Conservation (phyloP, 2,329 filamentous ascomycete species). For the Ceratocystiopsis sp. region DNA sequence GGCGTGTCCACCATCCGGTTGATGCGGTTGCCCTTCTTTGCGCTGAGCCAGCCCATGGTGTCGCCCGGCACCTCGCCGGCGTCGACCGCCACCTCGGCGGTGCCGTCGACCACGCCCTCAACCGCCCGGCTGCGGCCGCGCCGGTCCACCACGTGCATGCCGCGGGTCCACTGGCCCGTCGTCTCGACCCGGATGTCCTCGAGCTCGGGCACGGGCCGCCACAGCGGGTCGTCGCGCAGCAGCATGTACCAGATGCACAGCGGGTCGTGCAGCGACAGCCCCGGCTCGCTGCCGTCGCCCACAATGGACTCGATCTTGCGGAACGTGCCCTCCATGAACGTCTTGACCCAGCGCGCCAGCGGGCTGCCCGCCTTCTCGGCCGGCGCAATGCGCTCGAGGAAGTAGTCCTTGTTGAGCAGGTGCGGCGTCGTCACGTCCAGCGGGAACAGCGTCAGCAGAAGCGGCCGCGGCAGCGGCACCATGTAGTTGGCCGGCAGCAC, state of each 20-base stretch:
- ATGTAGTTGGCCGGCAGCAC: constrained; percentile 30
- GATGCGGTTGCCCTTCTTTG: constrained; percentile 60
- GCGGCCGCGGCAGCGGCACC: constrained; percentile 34
- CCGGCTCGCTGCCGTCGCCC: constrained; percentile 37
- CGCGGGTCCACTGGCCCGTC: constrained; percentile 81
- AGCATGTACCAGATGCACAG: constrained; percentile 66
- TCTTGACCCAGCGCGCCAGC: constrained; percentile 54
- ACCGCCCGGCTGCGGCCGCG: constrained; percentile 40
- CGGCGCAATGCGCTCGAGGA: constrained; percentile 36
- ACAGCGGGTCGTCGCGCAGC: constrained; percentile 38
- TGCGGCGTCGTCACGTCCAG: constrained; percentile 64
- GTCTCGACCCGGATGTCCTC: constrained; percentile 88
- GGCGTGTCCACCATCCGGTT: constrained; percentile 55
- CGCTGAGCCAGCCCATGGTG: constrained; percentile 57
- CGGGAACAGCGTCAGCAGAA: constrained; percentile 56
- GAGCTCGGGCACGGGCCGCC: constrained; percentile 37
- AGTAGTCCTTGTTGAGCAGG: constrained; percentile 42
- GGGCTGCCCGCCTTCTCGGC: constrained; percentile 48
- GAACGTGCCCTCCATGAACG: constrained; percentile 57
- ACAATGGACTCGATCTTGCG: constrained; percentile 48
- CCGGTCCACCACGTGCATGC: constrained; percentile 74
- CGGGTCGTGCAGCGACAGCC: constrained; percentile 59
- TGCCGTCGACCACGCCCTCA: constrained; percentile 16
- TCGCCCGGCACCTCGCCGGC: constrained; percentile 47
- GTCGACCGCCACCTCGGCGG: constrained; percentile 5